Percentiles rank a stretch among this genome's conserved stretches.
phyloP scores from a whole-genome alignment of 148 eudicot genomes.

The Limonium bicolor region DNA sequence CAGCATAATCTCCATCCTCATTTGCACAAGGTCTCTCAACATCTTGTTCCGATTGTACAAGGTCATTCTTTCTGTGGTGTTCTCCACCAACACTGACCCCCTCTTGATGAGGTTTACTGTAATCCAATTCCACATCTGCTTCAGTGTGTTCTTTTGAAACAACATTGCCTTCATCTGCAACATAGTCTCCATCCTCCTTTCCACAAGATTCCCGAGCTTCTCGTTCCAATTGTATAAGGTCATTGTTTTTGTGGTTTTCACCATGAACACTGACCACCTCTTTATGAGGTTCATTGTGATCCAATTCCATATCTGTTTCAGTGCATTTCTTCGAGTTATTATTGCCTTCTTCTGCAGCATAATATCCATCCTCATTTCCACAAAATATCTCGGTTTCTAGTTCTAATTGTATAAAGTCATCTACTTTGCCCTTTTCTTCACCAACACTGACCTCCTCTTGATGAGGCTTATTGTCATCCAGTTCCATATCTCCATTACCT shows the following conservation, averaged over 20 bases:
- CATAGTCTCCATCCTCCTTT: slow-evolving; percentile 1
- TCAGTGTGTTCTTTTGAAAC: slow-evolving; percentile 3
- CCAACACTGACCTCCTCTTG: slow-evolving; percentile 19
- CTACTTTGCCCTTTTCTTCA: slow-evolving; percentile 17
- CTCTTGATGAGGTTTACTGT: slow-evolving; percentile 11
- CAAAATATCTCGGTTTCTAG: no score
- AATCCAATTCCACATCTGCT: slow-evolving; percentile 12
- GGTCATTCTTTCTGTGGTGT: no score
- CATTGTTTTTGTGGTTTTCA: slow-evolving; percentile 8
- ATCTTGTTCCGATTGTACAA: no score
- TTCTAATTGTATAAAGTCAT: no score
- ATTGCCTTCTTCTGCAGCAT: slow-evolving; percentile 6
- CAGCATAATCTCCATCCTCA: no score
- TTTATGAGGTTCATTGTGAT: no score
- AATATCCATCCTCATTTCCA: slow-evolving; percentile 2
- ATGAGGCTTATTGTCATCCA: slow-evolving; percentile 14
- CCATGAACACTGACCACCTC: no score
- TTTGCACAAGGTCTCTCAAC: no score
- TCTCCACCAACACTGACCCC: slow-evolving; percentile 16
- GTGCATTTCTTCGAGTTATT: no score
- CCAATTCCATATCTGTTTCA: no score
- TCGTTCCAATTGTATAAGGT: slow-evolving; percentile 2
- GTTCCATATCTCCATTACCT: slow-evolving; percentile 7
- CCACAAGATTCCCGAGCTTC: slow-evolving; percentile 1
- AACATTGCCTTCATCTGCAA: slow-evolving; percentile 3